A percentile compares a stretch with the other conserved stretches of the same genome.
phyloP scores from a whole-genome alignment of 2,329 filamentous ascomycete species.

The Alternaria gansuensis region DNA sequence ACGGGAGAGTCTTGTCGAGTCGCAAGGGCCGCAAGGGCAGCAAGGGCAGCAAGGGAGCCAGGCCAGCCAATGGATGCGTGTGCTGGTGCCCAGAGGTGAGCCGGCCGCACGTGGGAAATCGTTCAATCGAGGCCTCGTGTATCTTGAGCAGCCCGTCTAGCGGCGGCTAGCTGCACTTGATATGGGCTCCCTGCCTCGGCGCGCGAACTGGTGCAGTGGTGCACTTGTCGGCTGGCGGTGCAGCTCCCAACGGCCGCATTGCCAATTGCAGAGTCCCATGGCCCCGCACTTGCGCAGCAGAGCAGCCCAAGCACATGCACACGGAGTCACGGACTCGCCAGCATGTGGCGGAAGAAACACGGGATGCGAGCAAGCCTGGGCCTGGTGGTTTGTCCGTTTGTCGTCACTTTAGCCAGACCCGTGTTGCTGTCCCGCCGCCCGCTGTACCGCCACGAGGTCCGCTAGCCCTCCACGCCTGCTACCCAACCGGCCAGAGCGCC shows the following conservation, averaged over 20 bases:
- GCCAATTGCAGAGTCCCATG: slow-evolving; percentile 3
- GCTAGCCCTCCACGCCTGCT: slow-evolving; percentile 25
- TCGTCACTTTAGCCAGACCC: slow-evolving; percentile 34
- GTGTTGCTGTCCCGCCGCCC: slow-evolving; percentile 29
- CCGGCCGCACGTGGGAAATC: slow-evolving; percentile 51
- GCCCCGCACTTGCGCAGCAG: slow-evolving; percentile 16
- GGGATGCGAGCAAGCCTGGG: slow-evolving; percentile 17
- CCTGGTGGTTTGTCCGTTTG: slow-evolving; percentile 17
- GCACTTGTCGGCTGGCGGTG: slow-evolving; percentile 27
- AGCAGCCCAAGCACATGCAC: slow-evolving; percentile 14
- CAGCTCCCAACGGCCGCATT: not conserved
- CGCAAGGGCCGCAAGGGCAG: not conserved
- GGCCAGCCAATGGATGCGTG: slow-evolving; percentile 43
- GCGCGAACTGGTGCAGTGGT: slow-evolving; percentile 34
- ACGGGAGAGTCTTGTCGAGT: slow-evolving; percentile 21
- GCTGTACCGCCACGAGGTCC: slow-evolving; percentile 43
- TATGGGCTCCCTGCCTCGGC: slow-evolving; percentile 39
- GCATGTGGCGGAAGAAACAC: slow-evolving; percentile 14
- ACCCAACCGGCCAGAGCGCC: slow-evolving; percentile 37
- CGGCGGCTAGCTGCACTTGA: slow-evolving; percentile 51
- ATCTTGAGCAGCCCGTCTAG: slow-evolving; percentile 47
- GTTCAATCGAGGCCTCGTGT: slow-evolving; percentile 53
- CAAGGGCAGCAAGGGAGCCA: slow-evolving; percentile 31
- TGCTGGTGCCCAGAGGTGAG: slow-evolving; percentile 38
- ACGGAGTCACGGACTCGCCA: not conserved